Percentiles rank a stretch among this genome's conserved stretches.
Evolutionary conservation across 2,329 filamentous ascomycete species (phyloP).

Genomic region (Phaeoacremonium minimum): DNA sequence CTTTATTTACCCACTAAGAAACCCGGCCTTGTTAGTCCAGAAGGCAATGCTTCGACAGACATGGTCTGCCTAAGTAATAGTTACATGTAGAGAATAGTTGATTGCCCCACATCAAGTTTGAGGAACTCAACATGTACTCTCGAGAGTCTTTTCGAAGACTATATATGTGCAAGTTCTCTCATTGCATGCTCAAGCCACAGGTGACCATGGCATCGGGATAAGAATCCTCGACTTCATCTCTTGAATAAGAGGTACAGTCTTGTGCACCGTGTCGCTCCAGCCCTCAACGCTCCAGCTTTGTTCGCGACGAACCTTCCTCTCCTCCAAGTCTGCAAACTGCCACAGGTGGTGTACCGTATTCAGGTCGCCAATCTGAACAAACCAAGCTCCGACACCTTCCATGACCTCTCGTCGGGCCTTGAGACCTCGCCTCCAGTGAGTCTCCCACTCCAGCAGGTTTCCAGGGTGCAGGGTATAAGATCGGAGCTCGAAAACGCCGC

Average conservation of each 20-base stretch:
- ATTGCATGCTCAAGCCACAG: conserved; percentile 60
- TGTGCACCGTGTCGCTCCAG: conserved; percentile 97
- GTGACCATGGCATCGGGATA: conserved; percentile 94
- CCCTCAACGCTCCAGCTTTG: conserved; percentile 93
- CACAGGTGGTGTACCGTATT: conserved; percentile 98
- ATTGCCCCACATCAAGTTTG: too few relatives aligned
- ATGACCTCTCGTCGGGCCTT: conserved; percentile 92
- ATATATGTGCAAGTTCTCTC: not conserved
- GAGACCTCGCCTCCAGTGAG: conserved; percentile 90
- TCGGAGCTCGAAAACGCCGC: conserved; percentile 90
- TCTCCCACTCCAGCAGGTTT: conserved; percentile 97
- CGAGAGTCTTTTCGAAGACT: not conserved
- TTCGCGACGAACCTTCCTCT: conserved; percentile 84
- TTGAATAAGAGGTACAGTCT: conserved; percentile 96
- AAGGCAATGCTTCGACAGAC: conserved; percentile 6
- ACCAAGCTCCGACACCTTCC: conserved; percentile 98
- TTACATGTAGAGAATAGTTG: too few relatives aligned
- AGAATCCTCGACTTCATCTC: conserved; percentile 92
- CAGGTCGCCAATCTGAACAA: conserved; percentile 94
- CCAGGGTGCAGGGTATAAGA: conserved; percentile 96
- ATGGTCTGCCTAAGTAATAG: too few relatives aligned
- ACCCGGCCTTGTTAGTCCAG: too few relatives aligned
- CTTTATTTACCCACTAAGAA: too few relatives aligned
- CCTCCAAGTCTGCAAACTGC: conserved; percentile 97
- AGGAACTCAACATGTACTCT: too few relatives aligned